These are phyloP conservation scores for Leccinum disarticulatum DNA, from an alignment of 768 basidiomycete species.

Conservation along the genomic window DNA sequence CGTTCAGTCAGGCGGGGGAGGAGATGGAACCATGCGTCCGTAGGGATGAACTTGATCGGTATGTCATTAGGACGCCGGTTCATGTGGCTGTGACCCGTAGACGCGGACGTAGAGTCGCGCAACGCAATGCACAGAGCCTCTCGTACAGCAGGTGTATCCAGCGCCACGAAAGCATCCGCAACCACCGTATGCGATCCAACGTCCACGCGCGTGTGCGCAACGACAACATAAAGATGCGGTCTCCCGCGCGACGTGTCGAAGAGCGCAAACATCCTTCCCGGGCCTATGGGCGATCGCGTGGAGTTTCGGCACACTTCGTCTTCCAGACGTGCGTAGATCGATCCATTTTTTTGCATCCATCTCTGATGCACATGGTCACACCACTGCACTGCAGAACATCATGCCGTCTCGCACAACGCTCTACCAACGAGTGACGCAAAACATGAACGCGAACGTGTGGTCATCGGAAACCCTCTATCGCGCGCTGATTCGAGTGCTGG, in stretches of 20 bases:
- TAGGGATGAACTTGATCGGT: conserved; percentile 14
- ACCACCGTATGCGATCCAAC: conserved; percentile 42
- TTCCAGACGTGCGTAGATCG: no score
- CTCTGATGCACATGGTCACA: no score
- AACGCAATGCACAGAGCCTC: not conserved
- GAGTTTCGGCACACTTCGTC: no score
- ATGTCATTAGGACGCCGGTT: not conserved
- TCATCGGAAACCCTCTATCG: no score
- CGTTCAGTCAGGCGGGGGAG: conserved; percentile 53
- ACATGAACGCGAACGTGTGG: no score
- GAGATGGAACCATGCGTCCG: conserved; percentile 47
- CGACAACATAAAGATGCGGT: conserved; percentile 43
- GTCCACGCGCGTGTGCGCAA: conserved; percentile 47
- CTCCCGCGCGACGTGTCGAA: conserved; percentile 10
- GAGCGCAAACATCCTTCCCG: conserved; percentile 17
- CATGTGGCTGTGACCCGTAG: not conserved
- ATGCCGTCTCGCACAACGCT: no score
- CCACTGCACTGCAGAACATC: no score
- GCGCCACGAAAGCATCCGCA: conserved; percentile 47
- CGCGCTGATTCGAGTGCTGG: no score
- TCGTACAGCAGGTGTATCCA: conserved; percentile 21
- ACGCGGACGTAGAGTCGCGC: not conserved
- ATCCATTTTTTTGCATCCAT: no score
- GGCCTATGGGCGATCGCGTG: conserved; percentile 2
- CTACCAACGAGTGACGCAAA: no score